phyloP scores from a whole-genome alignment of 768 basidiomycete genomes.

The Termitomyces sp. region DNA sequence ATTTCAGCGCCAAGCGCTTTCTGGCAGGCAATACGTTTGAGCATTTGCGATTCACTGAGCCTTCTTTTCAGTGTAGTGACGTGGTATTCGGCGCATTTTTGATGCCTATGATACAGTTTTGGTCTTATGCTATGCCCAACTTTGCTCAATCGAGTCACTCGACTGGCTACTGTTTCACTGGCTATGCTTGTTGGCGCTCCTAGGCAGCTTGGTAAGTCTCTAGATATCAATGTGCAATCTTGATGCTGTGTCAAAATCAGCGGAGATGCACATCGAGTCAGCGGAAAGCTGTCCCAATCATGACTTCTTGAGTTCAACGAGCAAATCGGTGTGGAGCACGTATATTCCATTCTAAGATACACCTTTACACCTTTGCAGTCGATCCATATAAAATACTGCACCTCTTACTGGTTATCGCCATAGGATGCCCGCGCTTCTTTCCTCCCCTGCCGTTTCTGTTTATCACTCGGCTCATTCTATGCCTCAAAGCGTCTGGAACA shows the following conservation, averaged over 20 bases:
- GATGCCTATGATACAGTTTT: background rate
- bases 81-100: background rate
- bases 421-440: slow-evolving; percentile 3
- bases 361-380: background rate
- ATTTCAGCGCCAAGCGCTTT: background rate
- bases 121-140: background rate
- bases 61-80: background rate
- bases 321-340: slow-evolving; percentile 3
- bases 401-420: background rate
- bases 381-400: background rate
- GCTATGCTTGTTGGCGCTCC: background rate
- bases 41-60: background rate
- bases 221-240: background rate
- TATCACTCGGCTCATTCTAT: slow-evolving; percentile 24
- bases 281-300: background rate
- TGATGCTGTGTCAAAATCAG: background rate
- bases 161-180: background rate
- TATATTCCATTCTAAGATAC: background rate
- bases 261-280: slow-evolving; percentile 3
- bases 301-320: background rate
- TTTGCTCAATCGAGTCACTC: background rate
- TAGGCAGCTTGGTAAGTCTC: background rate
- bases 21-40: background rate
- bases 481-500: slow-evolving; percentile 23
- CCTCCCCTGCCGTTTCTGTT: background rate